Base-by-base conservation (phyloP, 2,329 filamentous ascomycete genomes). In the Fusarium sp. region DNA sequence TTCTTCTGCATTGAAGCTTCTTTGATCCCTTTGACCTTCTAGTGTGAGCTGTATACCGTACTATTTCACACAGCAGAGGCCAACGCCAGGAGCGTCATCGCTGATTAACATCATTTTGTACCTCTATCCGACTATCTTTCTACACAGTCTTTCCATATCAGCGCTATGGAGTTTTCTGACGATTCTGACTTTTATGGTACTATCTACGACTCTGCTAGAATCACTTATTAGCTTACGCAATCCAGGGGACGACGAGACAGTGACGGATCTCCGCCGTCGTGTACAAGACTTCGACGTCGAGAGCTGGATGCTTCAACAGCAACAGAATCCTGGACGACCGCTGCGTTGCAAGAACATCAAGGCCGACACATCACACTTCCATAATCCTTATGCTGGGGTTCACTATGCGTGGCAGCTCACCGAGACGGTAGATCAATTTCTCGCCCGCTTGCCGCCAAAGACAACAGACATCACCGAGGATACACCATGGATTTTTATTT, bases 401-500 rank as follows among this genome's bases (percentile, higher is more conserved):
- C 49, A 74, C 4, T 81, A 80, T 60, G 87, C 84, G 25, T 87
- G 88, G 79, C 89, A 90, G 72, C 79, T 88, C 26, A 78, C 78
- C 2, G 91, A 93, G 71, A 83, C 83, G 0, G 76, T 90, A 2
- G 75, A 84, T 7, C 81, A 83, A 1, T 96, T 96, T 67, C 75
- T 95, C 3, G 58, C 77, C 8, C 86, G 91, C 8, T 79, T 93
- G 0, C 89, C 89, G 0, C 91, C 92, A 0, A 82, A 83, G 4
- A 88, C 83, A 2, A 91, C 88, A 1, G 74, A 79, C 3, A 73
- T 76, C 4, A 75, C 74, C 1, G 69, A 69, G 0, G 66, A 77
- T 1, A 80, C 83, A 3, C 83, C 83, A 0, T 95, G 91, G 90
- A 91, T 96, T 43, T 92, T 84, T 78, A 84, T 91, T 38, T 83